These are phyloP conservation scores for Huntiella bhutanensis DNA, from an alignment of 2,329 filamentous ascomycete species.

Conservation along the genomic window DNA sequence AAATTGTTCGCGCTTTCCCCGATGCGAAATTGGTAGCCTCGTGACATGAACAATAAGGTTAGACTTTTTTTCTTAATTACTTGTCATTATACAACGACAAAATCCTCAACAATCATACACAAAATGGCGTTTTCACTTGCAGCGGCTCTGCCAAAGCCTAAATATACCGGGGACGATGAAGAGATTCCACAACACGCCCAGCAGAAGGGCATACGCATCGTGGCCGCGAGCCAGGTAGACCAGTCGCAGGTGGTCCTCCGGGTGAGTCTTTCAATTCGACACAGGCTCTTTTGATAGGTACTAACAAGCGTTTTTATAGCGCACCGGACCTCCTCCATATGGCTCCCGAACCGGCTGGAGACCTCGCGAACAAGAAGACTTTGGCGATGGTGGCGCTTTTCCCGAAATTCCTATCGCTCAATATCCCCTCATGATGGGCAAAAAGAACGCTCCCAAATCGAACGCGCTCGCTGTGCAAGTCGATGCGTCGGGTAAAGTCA, in stretches of 20 bases:
- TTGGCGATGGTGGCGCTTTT: constrained; percentile 88
- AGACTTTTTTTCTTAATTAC: not conserved
- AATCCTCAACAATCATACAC: not conserved
- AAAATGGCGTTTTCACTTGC: constrained; percentile 55
- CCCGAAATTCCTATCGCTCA: constrained; percentile 87
- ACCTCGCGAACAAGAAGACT: constrained; percentile 74
- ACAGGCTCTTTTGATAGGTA: not conserved
- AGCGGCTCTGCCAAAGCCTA: constrained; percentile 68
- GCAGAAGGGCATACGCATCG: constrained; percentile 63
- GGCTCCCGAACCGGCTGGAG: constrained; percentile 79
- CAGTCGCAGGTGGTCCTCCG: constrained; percentile 71
- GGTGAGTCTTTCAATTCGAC: constrained; percentile 19
- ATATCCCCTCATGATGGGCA: constrained; percentile 89
- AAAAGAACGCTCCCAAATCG: constrained; percentile 50
- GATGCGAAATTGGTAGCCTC: no score
- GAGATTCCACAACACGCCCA: constrained; percentile 52
- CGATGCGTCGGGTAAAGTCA: constrained; percentile 77
- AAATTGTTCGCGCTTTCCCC: no score
- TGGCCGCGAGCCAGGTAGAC: constrained; percentile 63
- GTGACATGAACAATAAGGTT: not conserved
- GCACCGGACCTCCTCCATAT: constrained; percentile 70
- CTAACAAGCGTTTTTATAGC: constrained; percentile 23
- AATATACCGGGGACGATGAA: constrained; percentile 79
- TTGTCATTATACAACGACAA: not conserved
- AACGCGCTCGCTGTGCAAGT: constrained; percentile 90